These are phyloP conservation scores for Magnolia sinica DNA, from an alignment of 164 flowering plant genomes.

Conservation along the genomic window DNA sequence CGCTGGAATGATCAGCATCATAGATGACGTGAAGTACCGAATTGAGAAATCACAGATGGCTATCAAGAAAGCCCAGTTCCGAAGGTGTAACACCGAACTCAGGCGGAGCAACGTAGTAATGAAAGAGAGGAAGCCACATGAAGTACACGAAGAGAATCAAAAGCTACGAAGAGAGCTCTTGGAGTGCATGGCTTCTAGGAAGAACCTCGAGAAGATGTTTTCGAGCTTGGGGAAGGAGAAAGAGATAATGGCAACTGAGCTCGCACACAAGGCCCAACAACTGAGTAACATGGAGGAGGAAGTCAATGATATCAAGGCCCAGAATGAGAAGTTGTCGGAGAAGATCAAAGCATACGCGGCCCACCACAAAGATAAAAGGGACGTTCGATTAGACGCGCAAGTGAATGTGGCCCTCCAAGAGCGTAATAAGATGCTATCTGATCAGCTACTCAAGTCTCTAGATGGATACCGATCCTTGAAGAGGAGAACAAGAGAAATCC, in stretches of 20 bases:
- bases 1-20: conserved; percentile 60
- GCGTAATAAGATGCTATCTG: conserved; percentile 57
- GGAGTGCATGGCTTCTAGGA: conserved; percentile 49
- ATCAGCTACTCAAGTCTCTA: conserved; percentile 56
- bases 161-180: conserved; percentile 47
- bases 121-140: conserved; percentile 1
- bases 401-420: conserved; percentile 40
- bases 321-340: conserved; percentile 52
- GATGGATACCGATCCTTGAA: conserved; percentile 61
- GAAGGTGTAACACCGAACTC: conserved; percentile 57
- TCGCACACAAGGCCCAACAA: conserved; percentile 58
- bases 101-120: conserved; percentile 17
- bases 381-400: conserved; percentile 5
- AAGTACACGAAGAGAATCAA: conserved; percentile 42
- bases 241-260: conserved; percentile 75
- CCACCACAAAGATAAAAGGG: conserved; percentile 39
- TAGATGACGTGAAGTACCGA: conserved; percentile 53
- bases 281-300: conserved; percentile 61
- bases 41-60: conserved; percentile 43
- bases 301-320: conserved; percentile 55
- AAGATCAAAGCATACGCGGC: conserved; percentile 44
- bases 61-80: conserved; percentile 31
- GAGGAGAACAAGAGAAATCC: conserved; percentile 42
- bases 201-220: conserved; percentile 77
- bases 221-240: conserved; percentile 87